phyloP scores from a whole-genome alignment of 2,329 filamentous ascomycete genomes.

The Phyllosticta capitalensis region DNA sequence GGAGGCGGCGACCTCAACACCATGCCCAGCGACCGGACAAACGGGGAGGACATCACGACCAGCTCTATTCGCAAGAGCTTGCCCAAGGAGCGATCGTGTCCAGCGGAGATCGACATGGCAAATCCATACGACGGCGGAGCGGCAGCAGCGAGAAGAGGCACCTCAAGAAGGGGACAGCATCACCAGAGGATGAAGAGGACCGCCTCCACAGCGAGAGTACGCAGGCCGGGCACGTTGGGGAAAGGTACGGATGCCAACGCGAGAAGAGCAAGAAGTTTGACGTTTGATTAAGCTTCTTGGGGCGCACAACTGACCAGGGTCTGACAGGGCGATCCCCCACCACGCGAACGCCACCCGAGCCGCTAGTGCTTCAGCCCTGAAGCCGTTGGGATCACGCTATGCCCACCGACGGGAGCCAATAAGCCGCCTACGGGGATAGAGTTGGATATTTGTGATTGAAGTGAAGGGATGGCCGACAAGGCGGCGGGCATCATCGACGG shows the following conservation, averaged over 20 bases:
- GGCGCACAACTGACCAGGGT: not conserved
- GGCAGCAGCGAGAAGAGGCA: not conserved
- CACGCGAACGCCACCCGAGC: not conserved
- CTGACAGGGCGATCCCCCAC: not conserved
- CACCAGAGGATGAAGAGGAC: not conserved
- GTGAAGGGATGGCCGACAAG: too few relatives aligned
- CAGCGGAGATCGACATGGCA: not conserved
- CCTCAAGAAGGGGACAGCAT: not conserved
- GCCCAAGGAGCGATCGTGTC: not conserved
- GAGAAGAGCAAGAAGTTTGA: not conserved
- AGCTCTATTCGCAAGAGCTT: not conserved
- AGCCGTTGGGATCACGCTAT: not conserved
- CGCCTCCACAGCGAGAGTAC: not conserved
- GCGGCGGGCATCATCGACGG: too few relatives aligned
- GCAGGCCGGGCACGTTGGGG: not conserved
- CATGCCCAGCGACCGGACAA: not conserved
- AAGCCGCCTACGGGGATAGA: too few relatives aligned
- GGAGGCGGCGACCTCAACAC: not conserved
- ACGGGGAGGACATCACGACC: not conserved
- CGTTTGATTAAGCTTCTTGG: not conserved
- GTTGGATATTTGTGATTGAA: too few relatives aligned
- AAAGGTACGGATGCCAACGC: not conserved
- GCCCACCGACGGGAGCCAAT: not conserved
- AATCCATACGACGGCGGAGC: not conserved
- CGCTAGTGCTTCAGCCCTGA: not conserved